Conservation (phyloP, 108 stramenopile genomes). For the Stephanodiscus triporus region DNA sequence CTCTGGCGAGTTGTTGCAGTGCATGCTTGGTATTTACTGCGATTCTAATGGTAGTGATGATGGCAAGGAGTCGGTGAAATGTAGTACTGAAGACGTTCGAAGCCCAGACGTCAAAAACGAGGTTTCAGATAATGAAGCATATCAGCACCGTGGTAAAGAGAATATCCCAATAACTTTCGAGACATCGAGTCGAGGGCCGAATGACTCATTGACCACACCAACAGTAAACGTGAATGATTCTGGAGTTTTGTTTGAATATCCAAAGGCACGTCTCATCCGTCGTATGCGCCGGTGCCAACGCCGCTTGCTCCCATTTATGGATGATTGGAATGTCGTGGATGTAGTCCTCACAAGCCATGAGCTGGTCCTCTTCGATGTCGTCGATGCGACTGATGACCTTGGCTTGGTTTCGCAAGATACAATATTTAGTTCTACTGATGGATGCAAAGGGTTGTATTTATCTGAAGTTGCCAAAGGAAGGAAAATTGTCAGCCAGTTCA, state of each 20-base stretch:
- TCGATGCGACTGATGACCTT: constrained; percentile 13
- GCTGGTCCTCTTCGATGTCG: constrained; percentile 71
- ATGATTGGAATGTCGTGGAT: constrained; percentile 77
- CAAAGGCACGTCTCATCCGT: constrained; percentile 72
- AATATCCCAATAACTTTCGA: background rate
- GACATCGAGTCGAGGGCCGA: constrained; percentile 2
- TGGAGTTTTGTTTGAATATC: constrained; percentile 56
- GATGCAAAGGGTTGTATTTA: constrained; percentile 80
- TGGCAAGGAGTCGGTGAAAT: background rate
- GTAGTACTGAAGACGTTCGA: background rate
- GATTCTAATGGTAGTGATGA: background rate
- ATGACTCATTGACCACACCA: constrained; percentile 2
- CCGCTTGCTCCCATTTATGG: constrained; percentile 68
- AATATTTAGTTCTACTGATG: constrained; percentile 55
- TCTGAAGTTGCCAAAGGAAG: constrained; percentile 72
- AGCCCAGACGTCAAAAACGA: background rate
- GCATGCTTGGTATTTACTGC: constrained; percentile 83
- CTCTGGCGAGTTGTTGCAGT: constrained; percentile 73
- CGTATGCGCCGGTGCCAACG: constrained; percentile 87
- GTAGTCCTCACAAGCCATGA: constrained; percentile 83
- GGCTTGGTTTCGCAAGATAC: background rate
- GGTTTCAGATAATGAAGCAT: constrained; percentile 1
- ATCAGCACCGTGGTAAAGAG: background rate
- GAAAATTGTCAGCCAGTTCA: constrained; percentile 70
- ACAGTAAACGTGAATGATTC: background rate